Evolutionary conservation across 164 flowering plant genomes (phyloP), one percentile per base, ranked within the genome.

Genomic region (Umbilicus rupestris): DNA sequence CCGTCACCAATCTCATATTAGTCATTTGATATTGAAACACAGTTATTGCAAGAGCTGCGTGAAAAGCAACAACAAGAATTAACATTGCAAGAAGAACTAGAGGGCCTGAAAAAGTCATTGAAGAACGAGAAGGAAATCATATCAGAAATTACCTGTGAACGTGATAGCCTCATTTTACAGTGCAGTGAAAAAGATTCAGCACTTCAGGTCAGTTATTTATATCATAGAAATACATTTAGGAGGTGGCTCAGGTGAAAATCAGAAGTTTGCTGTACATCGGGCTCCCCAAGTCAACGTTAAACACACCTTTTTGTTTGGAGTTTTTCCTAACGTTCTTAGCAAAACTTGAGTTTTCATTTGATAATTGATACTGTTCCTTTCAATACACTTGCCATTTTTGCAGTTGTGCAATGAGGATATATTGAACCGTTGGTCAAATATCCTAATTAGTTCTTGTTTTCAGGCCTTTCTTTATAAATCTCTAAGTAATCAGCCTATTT

Each of bases 11-110:
- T 39, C 20, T 35, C 42, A 33, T 16, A 16, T 47, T 3, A 19
- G 20, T 47, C 19, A 47, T 17, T 19, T 20, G 1, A 20, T 33
- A 39, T 62, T 59, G 29, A 69, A 50, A 37, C 77, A 66, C 70
- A 95, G 99, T 81, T 95, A 68, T 44, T 72, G 69, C 85, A 83
- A 67, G 89, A 90, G 68, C 70, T 95, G 71, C 80, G 68, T 59
- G 92, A 81, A 71, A 90, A 81, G 74, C 77, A 90, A 73, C 77
- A 75, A 68, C 73, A 77, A 75, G 92, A 86, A 77, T 65, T 64
- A 16, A 76, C 70, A 66, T 68, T 90, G 78, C 85, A 75, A 57
- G 85, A 86, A 68, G 94, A 95, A 71, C 55, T 92, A 74, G 89
- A 84, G 65, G 69, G 67, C 31, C 46, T 95, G 72, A 87, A 80